Conservation (phyloP, 129 eudicot species). For the carrot (Daucus carota) region DH1_v3.0 NC_030389.2:38631501-38632000, state of each 20-base stretch:
- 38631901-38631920: too few species aligned
- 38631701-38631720: neutral
- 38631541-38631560: conserved; percentile 18
- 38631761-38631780: neutral
- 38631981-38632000: too few species aligned
- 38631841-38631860: too few species aligned
- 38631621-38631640: neutral
- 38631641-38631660: neutral
- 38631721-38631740: neutral
- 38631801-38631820: neutral
- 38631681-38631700: neutral
- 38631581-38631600: neutral
- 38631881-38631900: too few species aligned
- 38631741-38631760: too few species aligned
- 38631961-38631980: too few species aligned
- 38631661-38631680: neutral
- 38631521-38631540: conserved; percentile 77
- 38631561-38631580: neutral
- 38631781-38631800: neutral
- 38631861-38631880: too few species aligned
- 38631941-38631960: too few species aligned
- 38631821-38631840: too few species aligned
- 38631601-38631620: neutral
- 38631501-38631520: conserved; percentile 79
- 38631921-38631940: too few species aligned